These are phyloP conservation scores for Camelina hispida DNA, from an alignment of 345 rosid genomes.

Conservation along the genomic window DNA sequence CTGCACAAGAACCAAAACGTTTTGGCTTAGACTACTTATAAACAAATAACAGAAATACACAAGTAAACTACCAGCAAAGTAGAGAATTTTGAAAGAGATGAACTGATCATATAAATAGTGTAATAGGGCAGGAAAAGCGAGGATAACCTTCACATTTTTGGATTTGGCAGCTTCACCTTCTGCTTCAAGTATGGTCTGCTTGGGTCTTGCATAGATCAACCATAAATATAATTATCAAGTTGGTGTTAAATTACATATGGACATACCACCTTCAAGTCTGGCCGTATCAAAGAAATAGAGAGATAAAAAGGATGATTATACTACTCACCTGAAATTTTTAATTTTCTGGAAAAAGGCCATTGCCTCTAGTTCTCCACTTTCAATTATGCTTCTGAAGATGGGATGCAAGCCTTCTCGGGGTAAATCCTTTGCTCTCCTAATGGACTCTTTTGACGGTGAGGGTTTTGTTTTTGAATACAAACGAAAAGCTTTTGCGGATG, in stretches of 20 bases:
- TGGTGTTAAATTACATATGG: not conserved
- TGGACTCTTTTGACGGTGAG: slow-evolving; percentile 83
- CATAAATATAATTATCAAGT: slow-evolving; percentile 28
- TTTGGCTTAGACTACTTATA: slow-evolving; percentile 15
- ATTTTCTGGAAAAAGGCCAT: slow-evolving; percentile 91
- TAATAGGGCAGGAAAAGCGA: not conserved
- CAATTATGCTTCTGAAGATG: slow-evolving; percentile 70
- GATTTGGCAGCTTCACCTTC: slow-evolving; percentile 93
- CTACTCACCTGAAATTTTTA: slow-evolving; percentile 75
- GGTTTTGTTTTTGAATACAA: slow-evolving; percentile 91
- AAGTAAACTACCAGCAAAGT: not conserved
- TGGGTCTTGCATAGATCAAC: slow-evolving; percentile 67
- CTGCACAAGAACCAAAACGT: slow-evolving; percentile 49
- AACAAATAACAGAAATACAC: not conserved
- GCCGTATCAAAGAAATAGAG: not conserved
- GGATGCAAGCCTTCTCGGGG: slow-evolving; percentile 94
- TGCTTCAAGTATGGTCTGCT: slow-evolving; percentile 95
- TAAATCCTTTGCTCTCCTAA: slow-evolving; percentile 80
- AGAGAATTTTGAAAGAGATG: not conserved
- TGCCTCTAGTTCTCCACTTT: slow-evolving; percentile 85
- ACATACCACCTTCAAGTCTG: not conserved
- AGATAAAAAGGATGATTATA: not conserved
- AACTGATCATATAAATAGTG: not conserved
- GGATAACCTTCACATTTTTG: slow-evolving; percentile 66
- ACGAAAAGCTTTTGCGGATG: slow-evolving; percentile 86